Conservation (phyloP, 106 monocot genomes). For the Dendrobium chrysotoxum region DNA sequence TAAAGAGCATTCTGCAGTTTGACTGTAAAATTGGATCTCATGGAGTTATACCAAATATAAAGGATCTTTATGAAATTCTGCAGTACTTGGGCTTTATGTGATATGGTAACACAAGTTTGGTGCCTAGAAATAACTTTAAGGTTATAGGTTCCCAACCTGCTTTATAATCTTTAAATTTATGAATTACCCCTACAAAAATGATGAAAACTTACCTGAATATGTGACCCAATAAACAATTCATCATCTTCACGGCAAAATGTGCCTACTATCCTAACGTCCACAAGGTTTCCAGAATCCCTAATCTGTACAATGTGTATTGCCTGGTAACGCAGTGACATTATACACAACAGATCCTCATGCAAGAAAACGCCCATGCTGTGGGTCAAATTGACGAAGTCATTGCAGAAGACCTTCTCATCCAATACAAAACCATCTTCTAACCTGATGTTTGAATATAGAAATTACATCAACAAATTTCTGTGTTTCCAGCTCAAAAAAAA, state of each 20-base stretch:
- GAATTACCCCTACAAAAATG: neutral
- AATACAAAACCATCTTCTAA: constrained; percentile 83
- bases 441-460: constrained; percentile 21
- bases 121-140: neutral
- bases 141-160: neutral
- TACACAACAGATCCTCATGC: constrained; percentile 88
- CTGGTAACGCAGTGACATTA: constrained; percentile 85
- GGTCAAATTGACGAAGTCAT: constrained; percentile 79
- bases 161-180: neutral
- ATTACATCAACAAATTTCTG: neutral
- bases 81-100: neutral
- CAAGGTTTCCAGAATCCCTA: constrained; percentile 86
- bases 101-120: neutral
- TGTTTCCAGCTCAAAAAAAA: neutral
- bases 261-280: constrained; percentile 73
- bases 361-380: constrained; percentile 85
- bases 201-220: constrained; percentile 45
- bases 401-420: constrained; percentile 79
- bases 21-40: neutral
- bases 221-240: constrained; percentile 79
- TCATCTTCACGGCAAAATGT: constrained; percentile 90
- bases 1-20: neutral
- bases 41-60: neutral
- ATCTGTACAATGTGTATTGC: constrained; percentile 88
- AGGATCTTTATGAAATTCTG: neutral